A percentile compares a stretch with the other conserved stretches of the same genome.
phyloP scores from a whole-genome alignment of 2,329 filamentous ascomycete genomes.

The Penicillium corylophilum region DNA sequence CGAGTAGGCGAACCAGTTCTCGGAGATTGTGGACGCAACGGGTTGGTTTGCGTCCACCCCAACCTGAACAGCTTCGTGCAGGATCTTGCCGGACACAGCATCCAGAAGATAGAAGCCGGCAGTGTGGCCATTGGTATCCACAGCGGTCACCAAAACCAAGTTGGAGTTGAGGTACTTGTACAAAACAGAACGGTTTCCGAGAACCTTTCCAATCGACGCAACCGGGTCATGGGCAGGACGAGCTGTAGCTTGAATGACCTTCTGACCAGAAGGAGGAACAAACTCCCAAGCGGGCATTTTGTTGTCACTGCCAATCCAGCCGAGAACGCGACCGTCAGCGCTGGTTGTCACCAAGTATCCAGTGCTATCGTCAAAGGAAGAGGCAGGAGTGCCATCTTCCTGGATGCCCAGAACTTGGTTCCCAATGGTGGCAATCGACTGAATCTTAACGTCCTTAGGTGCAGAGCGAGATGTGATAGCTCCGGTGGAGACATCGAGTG shows the following conservation, averaged over 20 bases:
- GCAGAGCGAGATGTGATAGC: slow-evolving; percentile 36
- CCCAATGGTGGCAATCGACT: slow-evolving; percentile 34
- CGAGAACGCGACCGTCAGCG: slow-evolving; percentile 42
- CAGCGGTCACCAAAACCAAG: slow-evolving; percentile 70
- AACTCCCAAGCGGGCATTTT: slow-evolving; percentile 69
- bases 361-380: slow-evolving; percentile 29
- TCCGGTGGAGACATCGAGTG: slow-evolving; percentile 48
- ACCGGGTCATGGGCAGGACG: slow-evolving; percentile 78
- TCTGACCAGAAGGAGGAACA: slow-evolving; percentile 62
- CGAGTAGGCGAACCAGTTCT: slow-evolving; percentile 94
- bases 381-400: slow-evolving; percentile 35
- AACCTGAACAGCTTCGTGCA: slow-evolving; percentile 68
- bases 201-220: slow-evolving; percentile 89
- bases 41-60: slow-evolving; percentile 73
- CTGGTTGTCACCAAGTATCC: slow-evolving; percentile 44
- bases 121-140: slow-evolving; percentile 54
- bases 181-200: slow-evolving; percentile 86
- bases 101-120: slow-evolving; percentile 80
- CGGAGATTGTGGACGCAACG: slow-evolving; percentile 75
- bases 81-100: slow-evolving; percentile 76
- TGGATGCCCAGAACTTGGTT: slow-evolving; percentile 32
- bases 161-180: slow-evolving; percentile 98
- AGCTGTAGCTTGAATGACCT: slow-evolving; percentile 66
- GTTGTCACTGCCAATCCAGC: slow-evolving; percentile 42
- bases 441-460: slow-evolving; percentile 24